These are phyloP conservation scores for Gentiana dahurica DNA, from an alignment of 257 asterid species.

Conservation along the genomic window DNA sequence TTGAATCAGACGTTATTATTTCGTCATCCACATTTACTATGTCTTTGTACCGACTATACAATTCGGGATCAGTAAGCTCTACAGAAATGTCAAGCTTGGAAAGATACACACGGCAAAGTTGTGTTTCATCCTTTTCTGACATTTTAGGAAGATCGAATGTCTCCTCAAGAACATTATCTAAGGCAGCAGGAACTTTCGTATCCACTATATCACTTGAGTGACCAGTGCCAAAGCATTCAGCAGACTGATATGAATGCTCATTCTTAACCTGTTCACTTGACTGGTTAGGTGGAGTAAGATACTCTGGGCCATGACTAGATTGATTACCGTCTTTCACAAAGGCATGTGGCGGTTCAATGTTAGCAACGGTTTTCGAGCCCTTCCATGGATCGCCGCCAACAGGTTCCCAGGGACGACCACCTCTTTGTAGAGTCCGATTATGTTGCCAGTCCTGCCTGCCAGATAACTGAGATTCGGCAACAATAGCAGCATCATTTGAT, in stretches of 20 bases:
- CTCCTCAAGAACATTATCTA: slow-evolving; percentile 23
- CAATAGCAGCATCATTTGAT: slow-evolving; percentile 46
- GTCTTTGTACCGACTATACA: slow-evolving; percentile 48
- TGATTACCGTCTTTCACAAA: slow-evolving; percentile 47
- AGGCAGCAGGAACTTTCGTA: slow-evolving; percentile 34
- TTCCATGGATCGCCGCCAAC: slow-evolving; percentile 55
- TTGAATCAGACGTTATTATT: slow-evolving; percentile 22
- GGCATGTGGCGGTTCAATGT: slow-evolving; percentile 41
- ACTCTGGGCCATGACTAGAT: slow-evolving; percentile 27
- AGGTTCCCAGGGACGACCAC: slow-evolving; percentile 52
- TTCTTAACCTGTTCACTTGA: slow-evolving; percentile 30
- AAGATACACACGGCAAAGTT: slow-evolving; percentile 41
- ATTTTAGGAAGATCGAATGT: slow-evolving; percentile 17
- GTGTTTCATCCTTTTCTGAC: slow-evolving; percentile 35
- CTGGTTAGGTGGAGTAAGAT: slow-evolving; percentile 36
- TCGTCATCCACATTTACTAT: slow-evolving; percentile 32
- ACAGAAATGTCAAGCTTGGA: slow-evolving; percentile 79
- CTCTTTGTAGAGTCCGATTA: slow-evolving; percentile 27
- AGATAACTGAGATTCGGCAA: slow-evolving; percentile 68
- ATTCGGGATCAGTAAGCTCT: slow-evolving; percentile 69
- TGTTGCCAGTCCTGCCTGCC: slow-evolving; percentile 90
- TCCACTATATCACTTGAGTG: slow-evolving; percentile 20
- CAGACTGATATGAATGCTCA: slow-evolving; percentile 42
- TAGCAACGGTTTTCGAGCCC: slow-evolving; percentile 46
- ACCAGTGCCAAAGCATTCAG: slow-evolving; percentile 32